Evolutionary conservation across 2,329 filamentous ascomycete species (phyloP).

Genomic region (Cordyceps farinosa): DNA sequence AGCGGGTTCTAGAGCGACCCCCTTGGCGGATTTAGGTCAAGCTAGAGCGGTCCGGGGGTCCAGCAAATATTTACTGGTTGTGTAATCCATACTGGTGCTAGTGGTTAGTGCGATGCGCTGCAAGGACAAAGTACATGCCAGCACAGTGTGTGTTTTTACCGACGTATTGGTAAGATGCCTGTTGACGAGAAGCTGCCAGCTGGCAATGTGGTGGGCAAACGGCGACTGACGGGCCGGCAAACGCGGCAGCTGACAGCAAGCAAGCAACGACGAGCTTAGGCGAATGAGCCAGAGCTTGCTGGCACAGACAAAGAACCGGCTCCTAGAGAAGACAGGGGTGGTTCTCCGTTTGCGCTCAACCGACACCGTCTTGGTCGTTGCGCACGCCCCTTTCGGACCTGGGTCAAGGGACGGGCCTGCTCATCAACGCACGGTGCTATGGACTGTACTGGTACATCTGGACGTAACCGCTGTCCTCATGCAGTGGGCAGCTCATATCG

Average conservation of each 20-base stretch:
- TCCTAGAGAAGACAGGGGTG: conserved; percentile 2
- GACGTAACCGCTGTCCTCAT: neutral
- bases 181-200: neutral
- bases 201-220: neutral
- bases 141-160: neutral
- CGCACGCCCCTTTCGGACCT: neutral
- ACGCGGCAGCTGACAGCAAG: neutral
- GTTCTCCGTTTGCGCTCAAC: neutral
- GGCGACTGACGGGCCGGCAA: neutral
- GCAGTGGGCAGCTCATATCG: neutral
- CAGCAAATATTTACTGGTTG: neutral
- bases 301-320: neutral
- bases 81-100: no score
- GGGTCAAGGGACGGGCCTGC: neutral
- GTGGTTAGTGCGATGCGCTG: neutral
- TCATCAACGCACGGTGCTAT: neutral
- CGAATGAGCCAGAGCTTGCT: no score
- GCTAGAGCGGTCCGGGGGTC: neutral
- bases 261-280: neutral
- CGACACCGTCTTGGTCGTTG: neutral
- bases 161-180: neutral
- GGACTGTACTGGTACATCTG: neutral
- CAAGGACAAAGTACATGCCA: neutral
- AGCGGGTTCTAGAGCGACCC: no score
- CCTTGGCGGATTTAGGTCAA: no score